phyloP scores from a whole-genome alignment of 345 rosid genomes.

The Heritiera fomes region DNA sequence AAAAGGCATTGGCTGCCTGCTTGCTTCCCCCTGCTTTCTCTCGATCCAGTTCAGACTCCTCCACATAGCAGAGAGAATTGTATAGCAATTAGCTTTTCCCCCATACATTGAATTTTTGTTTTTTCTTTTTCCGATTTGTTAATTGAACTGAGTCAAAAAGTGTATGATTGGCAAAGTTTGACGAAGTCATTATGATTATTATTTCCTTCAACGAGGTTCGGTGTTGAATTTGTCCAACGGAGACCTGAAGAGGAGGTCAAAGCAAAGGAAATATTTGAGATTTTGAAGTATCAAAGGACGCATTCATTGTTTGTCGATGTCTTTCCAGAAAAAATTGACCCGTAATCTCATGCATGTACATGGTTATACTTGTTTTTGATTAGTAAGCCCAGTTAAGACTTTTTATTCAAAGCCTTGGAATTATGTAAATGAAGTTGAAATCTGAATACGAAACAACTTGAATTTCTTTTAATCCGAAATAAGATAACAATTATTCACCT shows the following conservation, averaged over 20 bases:
- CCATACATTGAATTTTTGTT: not conserved
- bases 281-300: not conserved
- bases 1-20: conserved; percentile 55
- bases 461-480: no score
- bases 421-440: not conserved
- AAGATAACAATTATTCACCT: no score
- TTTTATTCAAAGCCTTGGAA: not conserved
- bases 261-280: not conserved
- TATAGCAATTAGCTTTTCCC: not conserved
- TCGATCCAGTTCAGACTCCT: conserved; percentile 41
- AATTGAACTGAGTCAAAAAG: not conserved
- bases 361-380: not conserved
- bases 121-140: not conserved
- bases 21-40: conserved; percentile 35
- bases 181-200: not conserved
- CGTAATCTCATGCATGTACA: not conserved
- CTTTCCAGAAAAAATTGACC: not conserved
- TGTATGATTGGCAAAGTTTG: not conserved
- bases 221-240: not conserved
- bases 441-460: not conserved
- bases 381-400: not conserved
- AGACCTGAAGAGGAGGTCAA: not conserved
- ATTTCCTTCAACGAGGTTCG: not conserved
- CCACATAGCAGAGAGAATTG: conserved; percentile 26
- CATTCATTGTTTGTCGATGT: not conserved